Percentiles rank a stretch among this genome's conserved stretches.
Conservation (phyloP, 345 rosid species). For the Lepidium africanum region DNA sequence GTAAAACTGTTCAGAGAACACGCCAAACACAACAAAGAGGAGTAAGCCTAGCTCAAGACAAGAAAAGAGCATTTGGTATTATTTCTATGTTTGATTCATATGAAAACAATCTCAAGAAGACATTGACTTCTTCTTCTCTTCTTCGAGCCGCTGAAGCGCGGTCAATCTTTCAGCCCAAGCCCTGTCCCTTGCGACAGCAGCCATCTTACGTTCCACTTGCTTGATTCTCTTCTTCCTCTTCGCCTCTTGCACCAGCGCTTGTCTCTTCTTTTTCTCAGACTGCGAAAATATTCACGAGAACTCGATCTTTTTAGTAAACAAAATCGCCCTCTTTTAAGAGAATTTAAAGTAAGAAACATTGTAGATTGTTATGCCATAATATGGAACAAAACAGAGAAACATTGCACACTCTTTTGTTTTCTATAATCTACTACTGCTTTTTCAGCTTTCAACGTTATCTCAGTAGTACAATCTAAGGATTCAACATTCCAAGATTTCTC, state of each 20-base stretch:
- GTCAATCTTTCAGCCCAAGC: slow-evolving; percentile 73
- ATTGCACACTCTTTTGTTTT: background rate
- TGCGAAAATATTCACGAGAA: slow-evolving; percentile 22
- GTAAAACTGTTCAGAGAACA: background rate
- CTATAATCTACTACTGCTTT: background rate
- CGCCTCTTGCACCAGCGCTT: slow-evolving; percentile 74
- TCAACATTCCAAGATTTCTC: background rate
- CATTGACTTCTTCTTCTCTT: slow-evolving; percentile 64
- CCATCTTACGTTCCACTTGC: slow-evolving; percentile 69
- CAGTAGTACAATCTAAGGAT: background rate
- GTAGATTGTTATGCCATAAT: background rate
- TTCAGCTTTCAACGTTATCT: background rate
- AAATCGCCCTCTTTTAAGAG: background rate
- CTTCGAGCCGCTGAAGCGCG: slow-evolving; percentile 67
- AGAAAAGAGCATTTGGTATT: background rate
- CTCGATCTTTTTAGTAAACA: background rate
- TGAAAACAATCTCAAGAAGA: slow-evolving; percentile 31
- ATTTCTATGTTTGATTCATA: background rate
- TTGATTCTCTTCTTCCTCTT: slow-evolving; percentile 57
- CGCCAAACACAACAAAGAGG: background rate
- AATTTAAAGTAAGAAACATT: background rate
- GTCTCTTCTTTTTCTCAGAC: slow-evolving; percentile 94
- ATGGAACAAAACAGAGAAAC: slow-evolving; percentile 2
- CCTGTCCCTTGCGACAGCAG: slow-evolving; percentile 86
- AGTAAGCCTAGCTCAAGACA: background rate